These are phyloP conservation scores for Mycena citricolor DNA, from an alignment of 1,284 basidiomycete species.

Conservation along the genomic window DNA sequence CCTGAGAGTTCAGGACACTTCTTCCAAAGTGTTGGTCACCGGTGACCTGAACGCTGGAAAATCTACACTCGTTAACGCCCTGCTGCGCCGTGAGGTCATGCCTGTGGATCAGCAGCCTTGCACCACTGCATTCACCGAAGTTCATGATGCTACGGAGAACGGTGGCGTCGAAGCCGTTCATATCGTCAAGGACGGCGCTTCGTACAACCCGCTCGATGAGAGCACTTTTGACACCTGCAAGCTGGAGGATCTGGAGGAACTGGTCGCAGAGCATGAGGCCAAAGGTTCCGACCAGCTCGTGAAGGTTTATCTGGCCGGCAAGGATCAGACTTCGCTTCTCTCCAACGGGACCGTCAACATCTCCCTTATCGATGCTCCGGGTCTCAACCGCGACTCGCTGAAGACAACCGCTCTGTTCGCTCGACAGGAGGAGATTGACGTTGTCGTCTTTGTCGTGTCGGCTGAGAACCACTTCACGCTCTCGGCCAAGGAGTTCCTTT, in stretches of 20 bases:
- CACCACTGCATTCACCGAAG: constrained; percentile 97
- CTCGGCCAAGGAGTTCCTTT: constrained; percentile 93
- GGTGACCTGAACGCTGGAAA: constrained; percentile 99
- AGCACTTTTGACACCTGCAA: constrained; percentile 74
- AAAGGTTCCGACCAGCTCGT: constrained; percentile 64
- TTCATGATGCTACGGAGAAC: constrained; percentile 90
- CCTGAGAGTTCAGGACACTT: constrained; percentile 86
- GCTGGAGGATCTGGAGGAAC: constrained; percentile 75
- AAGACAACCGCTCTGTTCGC: constrained; percentile 97
- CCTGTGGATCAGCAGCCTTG: constrained; percentile 98
- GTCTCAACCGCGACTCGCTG: constrained; percentile 93
- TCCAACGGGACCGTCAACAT: constrained; percentile 98
- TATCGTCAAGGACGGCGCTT: constrained; percentile 63
- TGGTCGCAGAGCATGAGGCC: constrained; percentile 77
- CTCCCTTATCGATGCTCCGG: constrained; percentile 97
- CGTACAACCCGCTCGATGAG: constrained; percentile 75
- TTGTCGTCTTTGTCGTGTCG: constrained; percentile 97
- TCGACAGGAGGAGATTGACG: constrained; percentile 97
- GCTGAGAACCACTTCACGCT: constrained; percentile 99
- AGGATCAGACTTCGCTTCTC: constrained; percentile 79
- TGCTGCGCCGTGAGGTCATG: constrained; percentile 89
- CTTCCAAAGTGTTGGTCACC: constrained; percentile 97
- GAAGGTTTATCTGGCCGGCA: constrained; percentile 83
- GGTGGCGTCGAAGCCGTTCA: constrained; percentile 82
- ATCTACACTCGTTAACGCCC: constrained; percentile 95